Evolutionary conservation across 176 grass and related monocot species (phyloP).

Genomic region (Bothriochloa decipiens): DNA sequence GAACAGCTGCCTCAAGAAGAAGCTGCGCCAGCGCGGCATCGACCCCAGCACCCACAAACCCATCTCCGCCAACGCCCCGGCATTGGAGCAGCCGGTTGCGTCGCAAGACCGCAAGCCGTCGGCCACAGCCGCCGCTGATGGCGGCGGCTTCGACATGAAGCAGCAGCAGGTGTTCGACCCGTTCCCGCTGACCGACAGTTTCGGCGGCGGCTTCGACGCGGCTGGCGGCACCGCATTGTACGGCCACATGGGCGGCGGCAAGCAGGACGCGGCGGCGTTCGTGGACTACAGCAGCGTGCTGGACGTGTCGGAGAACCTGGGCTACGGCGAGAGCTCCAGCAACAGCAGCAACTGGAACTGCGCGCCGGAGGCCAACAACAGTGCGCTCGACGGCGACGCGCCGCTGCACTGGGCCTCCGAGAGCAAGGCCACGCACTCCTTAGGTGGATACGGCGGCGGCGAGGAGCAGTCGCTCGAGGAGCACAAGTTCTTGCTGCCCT

Average conservation of each 20-base stretch:
- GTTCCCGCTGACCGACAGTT: conserved; percentile 62
- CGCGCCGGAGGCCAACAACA: conserved; percentile 41
- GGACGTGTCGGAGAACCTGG: conserved; percentile 77
- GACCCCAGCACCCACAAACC: conserved; percentile 82
- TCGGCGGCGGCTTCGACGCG: conserved; percentile 49
- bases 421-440: conserved; percentile 38
- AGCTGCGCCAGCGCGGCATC: conserved; percentile 77
- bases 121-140: neutral
- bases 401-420: conserved; percentile 68
- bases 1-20: conserved; percentile 94
- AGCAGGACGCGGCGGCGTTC: conserved; percentile 42
- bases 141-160: conserved; percentile 1
- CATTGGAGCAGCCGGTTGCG: neutral
- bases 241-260: conserved; percentile 22
- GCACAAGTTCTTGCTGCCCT: conserved; percentile 61
- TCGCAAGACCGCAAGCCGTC: conserved; percentile 13
- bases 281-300: conserved; percentile 72
- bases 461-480: conserved; percentile 58
- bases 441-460: conserved; percentile 23
- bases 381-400: conserved; percentile 49
- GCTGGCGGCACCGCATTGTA: conserved; percentile 22
- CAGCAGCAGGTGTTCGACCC: conserved; percentile 62
- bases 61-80: conserved; percentile 1
- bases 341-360: conserved; percentile 86
- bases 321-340: conserved; percentile 79